phyloP scores from a whole-genome alignment of 2,329 filamentous ascomycete species.

The Stromatinia cepivora region DNA sequence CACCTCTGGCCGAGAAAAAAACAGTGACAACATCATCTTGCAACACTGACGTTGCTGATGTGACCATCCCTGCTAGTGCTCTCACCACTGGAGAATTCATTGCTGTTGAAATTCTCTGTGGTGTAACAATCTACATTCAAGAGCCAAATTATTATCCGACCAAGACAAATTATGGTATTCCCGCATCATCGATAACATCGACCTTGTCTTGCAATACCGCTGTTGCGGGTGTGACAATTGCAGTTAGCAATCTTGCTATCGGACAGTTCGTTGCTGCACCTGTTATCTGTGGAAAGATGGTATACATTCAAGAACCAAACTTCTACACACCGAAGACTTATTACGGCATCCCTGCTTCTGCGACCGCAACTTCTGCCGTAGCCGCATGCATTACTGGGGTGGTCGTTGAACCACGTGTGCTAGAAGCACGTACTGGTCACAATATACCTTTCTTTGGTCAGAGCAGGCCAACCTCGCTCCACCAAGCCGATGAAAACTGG shows the following conservation, averaged over 20 bases:
- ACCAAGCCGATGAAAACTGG: neutral
- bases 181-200: neutral
- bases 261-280: neutral
- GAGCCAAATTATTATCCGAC: constrained; percentile 1
- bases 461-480: neutral
- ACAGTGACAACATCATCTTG: neutral
- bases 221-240: neutral
- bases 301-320: neutral
- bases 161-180: neutral
- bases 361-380: neutral
- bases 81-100: neutral
- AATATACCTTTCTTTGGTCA: neutral
- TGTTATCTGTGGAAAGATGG: neutral
- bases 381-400: neutral
- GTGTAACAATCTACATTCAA: neutral
- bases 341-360: neutral
- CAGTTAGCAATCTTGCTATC: neutral
- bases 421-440: neutral
- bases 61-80: neutral
- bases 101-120: neutral
- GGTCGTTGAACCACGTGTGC: neutral
- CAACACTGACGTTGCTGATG: neutral
- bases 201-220: neutral
- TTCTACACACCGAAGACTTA: neutral
- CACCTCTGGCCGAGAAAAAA: too few relatives aligned